Evolutionary conservation across 2,329 filamentous ascomycete species (phyloP), one percentile per base, ranked within the genome.

Genomic region (Colletotrichum australisinense): DNA sequence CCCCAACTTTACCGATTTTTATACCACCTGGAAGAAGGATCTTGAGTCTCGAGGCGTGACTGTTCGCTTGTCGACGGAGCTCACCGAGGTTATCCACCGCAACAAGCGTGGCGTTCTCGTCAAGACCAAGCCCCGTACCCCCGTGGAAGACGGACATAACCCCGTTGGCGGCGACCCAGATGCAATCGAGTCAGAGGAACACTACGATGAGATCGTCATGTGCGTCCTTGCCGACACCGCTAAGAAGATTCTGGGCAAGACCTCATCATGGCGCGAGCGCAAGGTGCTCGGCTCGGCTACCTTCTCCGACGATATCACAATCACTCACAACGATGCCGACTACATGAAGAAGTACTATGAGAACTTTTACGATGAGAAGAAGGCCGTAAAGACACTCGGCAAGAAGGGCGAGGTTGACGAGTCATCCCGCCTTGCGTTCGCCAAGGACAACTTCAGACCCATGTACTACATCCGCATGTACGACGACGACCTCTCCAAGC

Each of bases 331-430:
- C 77, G 91, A 93, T 77, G 81, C 84, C n/a, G 83, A 86, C 22
- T 93, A 93, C 82, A 92, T 93, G 87, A 86, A 88, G 73, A 88
- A 87, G 69, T 88, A 93, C 81, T 93, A 93, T 82, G 90, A 92
- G 74, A 91, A 88, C 75, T 84, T 84, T 75, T 91, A 88, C 80
- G 83, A 85, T 69, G 76, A 83, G 1, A 80, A 85, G 1, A 85
- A 87, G 1, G 84, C 84, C 0, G 84, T 83, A 81, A 62, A 86
- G 83, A 46, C 60, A 3, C 67, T 73, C 4, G 71, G 71, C 6
- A 80, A 85, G 83, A 76, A 79, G 5, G 74, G 78, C 78, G 79
- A 77, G 24, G 69, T 74, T 4, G 84, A 87, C 74, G 86, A 88
- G 76, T 81, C 78, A 0, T 78, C 78, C 5, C 82, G 82, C 1